Evolutionary conservation across 176 grass and related monocot genomes (phyloP), one percentile per base, ranked within the genome.

Genomic region (Poa pratensis): DNA sequence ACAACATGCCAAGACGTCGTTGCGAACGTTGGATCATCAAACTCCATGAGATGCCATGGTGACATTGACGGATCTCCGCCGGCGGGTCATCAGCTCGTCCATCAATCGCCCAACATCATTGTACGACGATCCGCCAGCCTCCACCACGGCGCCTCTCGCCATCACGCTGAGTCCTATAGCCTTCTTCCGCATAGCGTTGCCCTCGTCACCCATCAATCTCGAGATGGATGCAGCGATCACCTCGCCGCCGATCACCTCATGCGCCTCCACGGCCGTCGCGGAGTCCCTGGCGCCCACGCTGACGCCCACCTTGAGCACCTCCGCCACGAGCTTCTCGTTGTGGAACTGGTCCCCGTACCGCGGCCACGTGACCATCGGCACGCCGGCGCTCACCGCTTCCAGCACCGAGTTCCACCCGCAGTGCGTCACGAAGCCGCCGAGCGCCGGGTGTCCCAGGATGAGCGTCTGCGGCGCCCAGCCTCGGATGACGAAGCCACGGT

Each of bases 361-460:
- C 32, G 65, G 65, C 65, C 65, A 68, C 8, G 65, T 68, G 65
- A 39, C 17, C 65, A 68, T 68, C 32, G 65, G 18, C 32, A 39
- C 65, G 18, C 34, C 66, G 66, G 66, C 65, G 32, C 17, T 68
- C 7, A 68, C 46, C 2, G 61, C 82, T 50, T 91, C 90, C 54
- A 83, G 27, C 0, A 17, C 15, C 1, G 90, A 92, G 80, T 92
- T 91, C 86, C 90, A 92, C 28, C 86, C 86, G 34, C 90, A 86
- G 57, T 92, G 90, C 11, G 77, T 89, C 46, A 92, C 63, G 50
- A 92, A 92, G 48, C 60, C 76, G 8, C 70, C 84, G 34, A 35
- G 34, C 3, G 34, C 34, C 34, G 34, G 34, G 34, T 35, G 34
- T 3, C 4, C 4, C 34, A 35, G 34, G 34, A 35, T 5, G 34